Evolutionary conservation across 2,329 filamentous ascomycete species (phyloP), one percentile per base, ranked within the genome.

Genomic region (Alternaria burnsii): DNA sequence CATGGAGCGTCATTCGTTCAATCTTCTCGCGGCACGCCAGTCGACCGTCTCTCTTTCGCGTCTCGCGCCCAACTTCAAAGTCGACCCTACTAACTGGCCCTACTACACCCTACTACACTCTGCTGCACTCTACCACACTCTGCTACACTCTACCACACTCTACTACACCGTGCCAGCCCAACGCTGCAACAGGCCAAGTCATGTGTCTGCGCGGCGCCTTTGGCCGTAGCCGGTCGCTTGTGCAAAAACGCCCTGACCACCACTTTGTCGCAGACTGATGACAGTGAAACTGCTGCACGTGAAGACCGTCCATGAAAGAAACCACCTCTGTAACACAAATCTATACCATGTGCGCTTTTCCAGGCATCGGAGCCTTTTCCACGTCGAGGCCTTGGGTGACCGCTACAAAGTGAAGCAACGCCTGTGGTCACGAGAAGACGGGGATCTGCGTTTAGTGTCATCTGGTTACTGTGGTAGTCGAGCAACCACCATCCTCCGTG

Each of bases 191-290:
- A 56, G 57, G 55, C 54, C 61, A 62, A 55, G 56, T 55, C 60
- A 48, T 48, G 44, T 48, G 30, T 20, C 20, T 48, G 46, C 18
- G 18, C 18, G 22, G 40, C 30, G 46, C 46, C 11, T 48, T n/a
- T 48, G 18, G 46, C 46, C 62, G 63, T 61, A 64, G 62, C 69
- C 61, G 67, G 67, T 60, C 28, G 28, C 68, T 61, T 24, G 56
- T 53, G 63, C 67, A 59, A 51, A 36, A 14, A 42, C 59, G 53
- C 61, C 44, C 51, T 47, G 52, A 46, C 58, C 58, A 52, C 58
- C 32, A 18, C 26, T 28, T 58, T 48, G 65, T 66, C 63, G 53
- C 65, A 68, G 59, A 46, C 53, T 42, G 28, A 11, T 40, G 36
- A 38, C 52, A 51, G 48, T 65, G 63, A 58, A 66, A 63, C 63